A percentile compares a stretch with the other conserved stretches of the same genome.
phyloP scores from a whole-genome alignment of 257 asterid genomes.

The Perilla frutescens region DNA sequence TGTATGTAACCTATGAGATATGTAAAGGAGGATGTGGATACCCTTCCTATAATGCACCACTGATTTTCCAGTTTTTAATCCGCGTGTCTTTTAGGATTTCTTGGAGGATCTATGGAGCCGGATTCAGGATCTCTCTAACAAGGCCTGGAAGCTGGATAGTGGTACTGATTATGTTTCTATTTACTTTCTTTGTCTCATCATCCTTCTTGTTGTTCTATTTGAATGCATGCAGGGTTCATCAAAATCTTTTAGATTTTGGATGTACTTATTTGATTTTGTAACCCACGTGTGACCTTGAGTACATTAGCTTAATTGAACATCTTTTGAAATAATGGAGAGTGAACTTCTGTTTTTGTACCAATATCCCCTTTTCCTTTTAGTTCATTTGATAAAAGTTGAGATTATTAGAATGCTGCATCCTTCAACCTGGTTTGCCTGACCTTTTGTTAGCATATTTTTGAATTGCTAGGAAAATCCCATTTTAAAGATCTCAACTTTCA shows the following conservation, averaged over 20 bases:
- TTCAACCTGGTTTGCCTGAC: constrained; percentile 2
- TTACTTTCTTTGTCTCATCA: constrained; percentile 24
- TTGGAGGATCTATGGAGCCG: constrained; percentile 93
- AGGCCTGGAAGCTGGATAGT: constrained; percentile 95
- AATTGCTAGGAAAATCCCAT: constrained; percentile 2
- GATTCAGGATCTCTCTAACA: constrained; percentile 85
- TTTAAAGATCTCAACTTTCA: not conserved
- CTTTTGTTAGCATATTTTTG: not conserved
- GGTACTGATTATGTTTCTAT: constrained; percentile 56
- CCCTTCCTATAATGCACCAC: constrained; percentile 18
- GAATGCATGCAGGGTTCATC: constrained; percentile 14
- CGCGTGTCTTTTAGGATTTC: constrained; percentile 65
- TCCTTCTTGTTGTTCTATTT: constrained; percentile 28
- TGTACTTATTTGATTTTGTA: constrained; percentile 14
- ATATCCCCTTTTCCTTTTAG: not conserved
- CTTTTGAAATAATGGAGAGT: constrained; percentile 25
- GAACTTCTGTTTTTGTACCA: constrained; percentile 19
- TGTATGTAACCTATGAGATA: constrained; percentile 25
- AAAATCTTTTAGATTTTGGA: constrained; percentile 11
- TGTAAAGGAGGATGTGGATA: constrained; percentile 17
- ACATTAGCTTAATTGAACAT: constrained; percentile 25
- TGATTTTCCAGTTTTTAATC: constrained; percentile 22
- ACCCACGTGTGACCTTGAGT: constrained; percentile 7
- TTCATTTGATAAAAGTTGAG: constrained; percentile 10
- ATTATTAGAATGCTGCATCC: constrained; percentile 1